Evolutionary conservation across 495 filamentous ascomycete species (phyloP).

Genomic region (Peziza echinospora): DNA sequence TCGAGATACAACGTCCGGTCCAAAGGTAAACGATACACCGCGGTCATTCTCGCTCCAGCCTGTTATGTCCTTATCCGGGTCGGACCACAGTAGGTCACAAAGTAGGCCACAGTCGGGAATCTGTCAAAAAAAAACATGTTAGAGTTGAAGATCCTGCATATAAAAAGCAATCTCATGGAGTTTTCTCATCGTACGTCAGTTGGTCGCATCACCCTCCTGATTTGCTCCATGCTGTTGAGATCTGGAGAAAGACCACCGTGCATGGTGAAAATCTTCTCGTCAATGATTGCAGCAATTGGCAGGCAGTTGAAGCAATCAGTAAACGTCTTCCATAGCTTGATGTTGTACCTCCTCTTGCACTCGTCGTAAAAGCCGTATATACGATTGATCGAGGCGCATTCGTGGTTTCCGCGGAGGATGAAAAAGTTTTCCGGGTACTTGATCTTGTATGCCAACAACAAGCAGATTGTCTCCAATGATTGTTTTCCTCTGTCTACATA

Average conservation of each 20-base stretch:
- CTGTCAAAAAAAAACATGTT: conserved; percentile 31
- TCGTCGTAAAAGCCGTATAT: conserved; percentile 99
- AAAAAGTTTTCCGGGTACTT: conserved; percentile 99
- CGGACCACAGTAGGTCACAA: conserved; percentile 95
- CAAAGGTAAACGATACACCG: conserved; percentile 96
- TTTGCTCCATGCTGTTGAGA: conserved; percentile 99
- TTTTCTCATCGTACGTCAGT: conserved; percentile 54
- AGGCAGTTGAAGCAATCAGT: conserved; percentile 99
- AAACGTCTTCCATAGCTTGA: conserved; percentile 99
- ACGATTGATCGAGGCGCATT: conserved; percentile 98
- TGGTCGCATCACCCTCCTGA: conserved; percentile 92
- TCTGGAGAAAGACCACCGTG: conserved; percentile 94
- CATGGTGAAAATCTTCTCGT: conserved; percentile 99
- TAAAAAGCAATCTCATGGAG: conserved; percentile 19
- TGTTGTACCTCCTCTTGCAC: conserved; percentile 98
- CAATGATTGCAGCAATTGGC: conserved; percentile 98
- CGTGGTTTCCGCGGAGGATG: conserved; percentile 93
- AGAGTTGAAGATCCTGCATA: too few species aligned
- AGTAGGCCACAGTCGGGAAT: conserved; percentile 96
- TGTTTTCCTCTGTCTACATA: conserved; percentile 99
- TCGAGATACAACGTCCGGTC: conserved; percentile 93
- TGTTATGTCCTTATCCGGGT: conserved; percentile 99
- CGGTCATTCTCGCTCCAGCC: conserved; percentile 99
- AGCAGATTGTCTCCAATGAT: conserved; percentile 96
- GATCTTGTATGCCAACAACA: conserved; percentile 97